Evolutionary conservation across 768 basidiomycete species (phyloP).

Genomic region (Lactifluus hygrophoroides): DNA sequence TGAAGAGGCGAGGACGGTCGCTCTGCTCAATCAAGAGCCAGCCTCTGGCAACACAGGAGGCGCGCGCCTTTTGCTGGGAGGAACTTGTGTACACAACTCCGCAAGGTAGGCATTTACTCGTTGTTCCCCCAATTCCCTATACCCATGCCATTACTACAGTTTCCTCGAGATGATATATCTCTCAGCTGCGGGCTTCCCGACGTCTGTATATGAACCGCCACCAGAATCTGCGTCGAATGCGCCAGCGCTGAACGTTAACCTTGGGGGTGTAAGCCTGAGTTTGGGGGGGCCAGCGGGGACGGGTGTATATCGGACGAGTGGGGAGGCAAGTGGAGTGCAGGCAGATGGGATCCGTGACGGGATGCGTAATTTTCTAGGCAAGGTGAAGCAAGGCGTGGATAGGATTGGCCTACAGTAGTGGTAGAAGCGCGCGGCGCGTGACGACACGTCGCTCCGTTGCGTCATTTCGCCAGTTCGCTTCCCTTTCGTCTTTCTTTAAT

Average conservation of each 20-base stretch:
- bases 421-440: no score
- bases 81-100: slow-evolving; percentile 93
- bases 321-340: slow-evolving; percentile 60
- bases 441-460: not conserved
- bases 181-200: slow-evolving; percentile 53
- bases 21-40: slow-evolving; percentile 80
- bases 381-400: slow-evolving; percentile 82
- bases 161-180: slow-evolving; percentile 85
- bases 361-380: slow-evolving; percentile 77
- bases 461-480: no score
- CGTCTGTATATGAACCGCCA: slow-evolving; percentile 64
- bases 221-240: slow-evolving; percentile 64
- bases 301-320: slow-evolving; percentile 78
- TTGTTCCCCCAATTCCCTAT: not conserved
- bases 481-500: not conserved
- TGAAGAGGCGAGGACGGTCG: slow-evolving; percentile 82
- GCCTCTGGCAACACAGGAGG: slow-evolving; percentile 48
- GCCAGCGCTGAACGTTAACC: slow-evolving; percentile 81
- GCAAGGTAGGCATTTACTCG: slow-evolving; percentile 49
- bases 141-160: slow-evolving; percentile 31
- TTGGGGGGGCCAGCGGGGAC: slow-evolving; percentile 81
- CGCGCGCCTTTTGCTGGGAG: slow-evolving; percentile 78
- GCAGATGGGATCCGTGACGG: slow-evolving; percentile 88
- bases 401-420: slow-evolving; percentile 33
- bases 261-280: slow-evolving; percentile 87